Base-by-base conservation (phyloP, 176 grass and related monocot species). In the Chloris gayana region DNA sequence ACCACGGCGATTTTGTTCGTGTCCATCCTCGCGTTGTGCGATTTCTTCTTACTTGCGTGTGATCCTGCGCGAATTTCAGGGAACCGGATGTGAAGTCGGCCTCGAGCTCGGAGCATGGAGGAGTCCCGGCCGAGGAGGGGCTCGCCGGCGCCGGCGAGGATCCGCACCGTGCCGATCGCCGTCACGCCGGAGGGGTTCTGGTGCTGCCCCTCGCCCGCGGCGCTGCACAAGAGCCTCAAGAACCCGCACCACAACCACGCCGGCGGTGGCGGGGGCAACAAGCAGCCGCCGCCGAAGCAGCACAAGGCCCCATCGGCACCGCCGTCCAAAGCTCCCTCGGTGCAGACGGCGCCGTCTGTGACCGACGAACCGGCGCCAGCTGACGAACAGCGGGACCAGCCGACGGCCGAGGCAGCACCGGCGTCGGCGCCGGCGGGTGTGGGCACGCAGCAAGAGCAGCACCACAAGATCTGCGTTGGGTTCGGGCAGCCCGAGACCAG, bases 181-280 rank as follows among this genome's bases (percentile, higher is more conserved):
- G 94, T 97, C 70, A 97, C 94, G 54, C 86, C 94, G 42, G 91
- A 97, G 81, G 94, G 94, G 4, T 93, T 93, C 85, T 93, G 94
- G 94, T 97, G 94, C 78, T 97, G 94, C 85, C 94, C 94, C 31
- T 97, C 91, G 58, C 94, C 94, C 14, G 91, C 94, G 3, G 91
- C 87, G 45, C 82, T 93, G 53, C 94, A 97, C 79, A 97, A 93
- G 78, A 91, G 88, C 88, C 86, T 93, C 71, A 93, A 93, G 81
- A 87, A 87, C 47, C 82, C 88, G 62, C 87, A 93, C 78, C 86
- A 87, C 80, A 78, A 91, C 54, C 42, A 46, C 69, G 51, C 30
- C 18, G 4, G 0, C 27, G 49, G 1, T 49, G 39, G 3, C 59
- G 38, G 63, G 49, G 38, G 63, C 64, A 59, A 47, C 70, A 85